phyloP scores from a whole-genome alignment of 768 basidiomycete genomes.

The Suillus occidentalis region DNA sequence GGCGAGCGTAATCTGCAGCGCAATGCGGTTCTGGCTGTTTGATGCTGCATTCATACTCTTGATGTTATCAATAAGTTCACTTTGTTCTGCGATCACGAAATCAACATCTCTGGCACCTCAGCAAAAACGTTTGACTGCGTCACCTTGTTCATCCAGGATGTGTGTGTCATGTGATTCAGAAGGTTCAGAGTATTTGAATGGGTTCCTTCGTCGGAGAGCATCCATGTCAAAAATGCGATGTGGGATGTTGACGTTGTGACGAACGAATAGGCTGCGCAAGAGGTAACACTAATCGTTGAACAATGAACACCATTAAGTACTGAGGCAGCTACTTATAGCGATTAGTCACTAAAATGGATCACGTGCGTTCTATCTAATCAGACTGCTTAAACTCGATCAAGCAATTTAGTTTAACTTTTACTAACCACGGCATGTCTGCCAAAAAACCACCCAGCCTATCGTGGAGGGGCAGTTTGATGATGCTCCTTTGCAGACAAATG shows the following conservation, averaged over 20 bases:
- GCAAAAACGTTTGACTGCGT: constrained; percentile 2
- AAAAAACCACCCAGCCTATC: constrained; percentile 24
- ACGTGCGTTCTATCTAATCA: constrained; percentile 4
- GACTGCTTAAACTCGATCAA: neutral
- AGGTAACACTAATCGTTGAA: neutral
- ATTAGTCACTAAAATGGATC: too few species aligned
- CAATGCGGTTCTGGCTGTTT: constrained; percentile 40
- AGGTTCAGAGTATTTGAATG: constrained; percentile 37
- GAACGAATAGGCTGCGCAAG: constrained; percentile 9
- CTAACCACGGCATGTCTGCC: constrained; percentile 20
- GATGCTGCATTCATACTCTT: constrained; percentile 43
- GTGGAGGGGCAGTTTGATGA: constrained; percentile 65
- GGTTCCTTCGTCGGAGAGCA: constrained; percentile 43
- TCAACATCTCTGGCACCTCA: constrained; percentile 5
- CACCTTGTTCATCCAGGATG: constrained; percentile 58
- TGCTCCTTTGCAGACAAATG: constrained; percentile 23
- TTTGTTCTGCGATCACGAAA: constrained; percentile 51
- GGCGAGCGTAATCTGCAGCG: constrained; percentile 42
- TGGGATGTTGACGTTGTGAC: constrained; percentile 1
- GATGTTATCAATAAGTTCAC: constrained; percentile 52
- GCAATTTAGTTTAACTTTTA: neutral
- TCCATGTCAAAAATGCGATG: constrained; percentile 18
- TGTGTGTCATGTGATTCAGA: constrained; percentile 17
- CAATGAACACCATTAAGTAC: neutral
- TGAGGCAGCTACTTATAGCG: too few species aligned